Conservation (phyloP, 1,284 basidiomycete genomes). For the Sutorius eximius region DNA sequence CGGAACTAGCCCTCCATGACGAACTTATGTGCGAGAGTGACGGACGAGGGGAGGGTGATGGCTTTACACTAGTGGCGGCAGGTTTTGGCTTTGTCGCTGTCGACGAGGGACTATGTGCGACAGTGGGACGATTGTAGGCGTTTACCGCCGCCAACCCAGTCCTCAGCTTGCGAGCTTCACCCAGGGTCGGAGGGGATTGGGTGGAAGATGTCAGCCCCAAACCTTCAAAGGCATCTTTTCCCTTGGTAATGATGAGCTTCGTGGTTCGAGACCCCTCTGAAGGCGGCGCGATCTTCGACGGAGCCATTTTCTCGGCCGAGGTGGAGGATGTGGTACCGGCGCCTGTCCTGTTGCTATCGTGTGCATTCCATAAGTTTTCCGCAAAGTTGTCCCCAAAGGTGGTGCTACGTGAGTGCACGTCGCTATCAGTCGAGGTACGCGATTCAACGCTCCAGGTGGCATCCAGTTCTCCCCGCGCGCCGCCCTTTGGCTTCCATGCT, state of each 20-base stretch:
- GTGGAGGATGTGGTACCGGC: slow-evolving; percentile 23
- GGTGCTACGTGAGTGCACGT: slow-evolving; percentile 11
- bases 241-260: slow-evolving; percentile 35
- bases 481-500: slow-evolving; percentile 33
- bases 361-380: slow-evolving; percentile 53
- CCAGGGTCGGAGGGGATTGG: slow-evolving; percentile 61
- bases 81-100: slow-evolving; percentile 32
- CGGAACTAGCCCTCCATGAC: slow-evolving; percentile 20
- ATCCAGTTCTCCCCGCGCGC: slow-evolving; percentile 25
- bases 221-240: slow-evolving; percentile 76
- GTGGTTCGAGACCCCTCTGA: slow-evolving; percentile 31
- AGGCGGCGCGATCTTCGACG: slow-evolving; percentile 29
- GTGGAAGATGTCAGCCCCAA: slow-evolving; percentile 53
- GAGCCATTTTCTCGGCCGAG: slow-evolving; percentile 23
- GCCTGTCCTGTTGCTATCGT: slow-evolving; percentile 35
- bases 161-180: slow-evolving; percentile 68
- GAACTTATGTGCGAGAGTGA: slow-evolving; percentile 24
- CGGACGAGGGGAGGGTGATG: slow-evolving; percentile 52
- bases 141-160: slow-evolving; percentile 58
- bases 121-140: slow-evolving; percentile 34
- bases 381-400: slow-evolving; percentile 57
- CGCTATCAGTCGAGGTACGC: slow-evolving; percentile 24
- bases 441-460: slow-evolving; percentile 51
- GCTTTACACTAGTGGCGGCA: slow-evolving; percentile 27
- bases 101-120: slow-evolving; percentile 24